Evolutionary conservation across 352 stramenopile species (phyloP).

Genomic region (Globisporangium nagaii): DNA sequence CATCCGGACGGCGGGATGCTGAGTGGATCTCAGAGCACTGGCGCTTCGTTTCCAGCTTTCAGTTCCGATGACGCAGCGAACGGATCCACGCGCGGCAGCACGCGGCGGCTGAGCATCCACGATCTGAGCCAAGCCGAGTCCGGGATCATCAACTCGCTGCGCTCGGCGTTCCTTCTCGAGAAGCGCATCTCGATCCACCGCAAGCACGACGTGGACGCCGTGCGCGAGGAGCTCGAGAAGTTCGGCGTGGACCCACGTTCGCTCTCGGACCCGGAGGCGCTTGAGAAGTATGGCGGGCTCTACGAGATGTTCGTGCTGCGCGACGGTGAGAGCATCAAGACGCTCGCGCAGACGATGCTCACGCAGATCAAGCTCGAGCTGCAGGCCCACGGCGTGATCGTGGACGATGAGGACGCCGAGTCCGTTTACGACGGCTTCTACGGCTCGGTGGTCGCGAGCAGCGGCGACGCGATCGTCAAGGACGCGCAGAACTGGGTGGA

Average conservation of each 20-base stretch:
- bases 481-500: constrained; percentile 67
- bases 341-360: constrained; percentile 47
- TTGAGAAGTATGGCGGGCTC: constrained; percentile 40
- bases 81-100: constrained; percentile 20
- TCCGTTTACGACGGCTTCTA: constrained; percentile 65
- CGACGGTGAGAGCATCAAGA: constrained; percentile 60
- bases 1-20: too few species aligned
- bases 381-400: constrained; percentile 42
- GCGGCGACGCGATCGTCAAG: constrained; percentile 51
- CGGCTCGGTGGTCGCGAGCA: constrained; percentile 39
- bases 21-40: neutral
- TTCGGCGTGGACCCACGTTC: constrained; percentile 33
- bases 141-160: constrained; percentile 47
- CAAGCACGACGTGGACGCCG: constrained; percentile 24
- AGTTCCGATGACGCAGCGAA: neutral
- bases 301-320: constrained; percentile 68
- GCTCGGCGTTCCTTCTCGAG: constrained; percentile 59
- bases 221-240: constrained; percentile 49
- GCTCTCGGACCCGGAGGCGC: constrained; percentile 14
- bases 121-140: constrained; percentile 48
- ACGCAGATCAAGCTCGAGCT: constrained; percentile 67
- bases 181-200: constrained; percentile 62
- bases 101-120: constrained; percentile 30
- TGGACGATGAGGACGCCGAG: constrained; percentile 54
- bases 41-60: too few species aligned